phyloP scores from a whole-genome alignment of 2,329 filamentous ascomycete genomes.

The Incumbomyces delicatus region DNA sequence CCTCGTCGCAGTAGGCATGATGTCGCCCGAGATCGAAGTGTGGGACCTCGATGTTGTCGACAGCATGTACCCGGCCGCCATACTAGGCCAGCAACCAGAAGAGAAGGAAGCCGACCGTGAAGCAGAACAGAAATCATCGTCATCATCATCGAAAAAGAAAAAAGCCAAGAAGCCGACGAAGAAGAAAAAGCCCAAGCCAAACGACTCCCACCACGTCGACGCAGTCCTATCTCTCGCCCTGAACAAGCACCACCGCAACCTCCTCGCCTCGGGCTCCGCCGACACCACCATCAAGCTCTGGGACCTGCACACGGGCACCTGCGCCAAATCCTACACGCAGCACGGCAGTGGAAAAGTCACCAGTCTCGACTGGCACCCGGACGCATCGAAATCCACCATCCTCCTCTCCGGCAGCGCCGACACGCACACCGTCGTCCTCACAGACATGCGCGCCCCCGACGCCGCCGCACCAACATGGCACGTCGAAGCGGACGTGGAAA shows the following conservation, averaged over 20 bases:
- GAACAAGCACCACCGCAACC: conserved; percentile 86
- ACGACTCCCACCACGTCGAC: conserved; percentile 88
- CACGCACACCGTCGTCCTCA: conserved; percentile 72
- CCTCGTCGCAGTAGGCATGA: conserved; percentile 89
- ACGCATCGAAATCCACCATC: conserved; percentile 64
- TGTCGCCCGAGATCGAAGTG: conserved; percentile 97
- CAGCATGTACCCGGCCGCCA: conserved; percentile 96
- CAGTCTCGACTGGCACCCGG: conserved; percentile 85
- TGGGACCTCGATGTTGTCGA: conserved; percentile 96
- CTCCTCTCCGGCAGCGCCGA: conserved; percentile 92
- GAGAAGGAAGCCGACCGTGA: conserved; percentile 37
- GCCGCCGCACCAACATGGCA: conserved; percentile 76
- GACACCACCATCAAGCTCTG: conserved; percentile 97
- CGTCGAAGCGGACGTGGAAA: conserved; percentile 92
- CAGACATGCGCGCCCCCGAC: conserved; percentile 89
- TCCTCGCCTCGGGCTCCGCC: conserved; percentile 87
- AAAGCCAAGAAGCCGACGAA: conserved; percentile 47
- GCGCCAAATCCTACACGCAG: conserved; percentile 89
- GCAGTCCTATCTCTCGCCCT: conserved; percentile 83
- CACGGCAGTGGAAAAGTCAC: conserved; percentile 92
- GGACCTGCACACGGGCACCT: conserved; percentile 86
- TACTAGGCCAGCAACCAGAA: conserved; percentile 65
- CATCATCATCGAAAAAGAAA: conserved; percentile 55
- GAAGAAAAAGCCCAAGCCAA: conserved; percentile 80
- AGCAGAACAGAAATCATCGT: conserved; percentile 11